These are phyloP conservation scores for Sordariomycetes sp. DNA, from an alignment of 2,329 filamentous ascomycete species.

Conservation along the genomic window DNA sequence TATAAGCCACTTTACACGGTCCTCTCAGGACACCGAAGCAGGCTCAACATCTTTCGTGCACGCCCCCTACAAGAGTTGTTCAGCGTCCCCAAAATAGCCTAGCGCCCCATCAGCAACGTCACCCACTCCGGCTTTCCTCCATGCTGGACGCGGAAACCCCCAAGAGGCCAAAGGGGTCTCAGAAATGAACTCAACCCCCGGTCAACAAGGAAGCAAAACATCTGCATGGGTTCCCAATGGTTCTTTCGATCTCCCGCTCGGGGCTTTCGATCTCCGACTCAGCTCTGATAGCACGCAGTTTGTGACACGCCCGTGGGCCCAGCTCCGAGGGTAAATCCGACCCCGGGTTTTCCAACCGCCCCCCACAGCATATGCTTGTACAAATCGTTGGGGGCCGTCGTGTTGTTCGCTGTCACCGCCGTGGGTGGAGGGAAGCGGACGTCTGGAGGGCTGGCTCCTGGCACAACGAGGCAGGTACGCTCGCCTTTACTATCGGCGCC, in stretches of 20 bases:
- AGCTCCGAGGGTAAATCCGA: slow-evolving; percentile 4
- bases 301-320: background rate
- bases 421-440: slow-evolving; percentile 2
- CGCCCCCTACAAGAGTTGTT: background rate
- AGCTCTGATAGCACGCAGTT: background rate
- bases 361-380: background rate
- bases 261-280: slow-evolving; percentile 3
- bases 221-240: background rate
- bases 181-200: background rate
- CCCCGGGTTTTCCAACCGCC: background rate
- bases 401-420: slow-evolving; percentile 4
- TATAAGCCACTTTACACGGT: background rate
- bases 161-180: too few species aligned
- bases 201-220: background rate
- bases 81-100: background rate
- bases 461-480: background rate
- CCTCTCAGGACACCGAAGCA: background rate
- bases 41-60: slow-evolving; percentile 4
- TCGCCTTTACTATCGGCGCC: background rate
- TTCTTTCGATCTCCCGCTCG: background rate
- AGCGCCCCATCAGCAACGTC: background rate
- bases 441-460: background rate
- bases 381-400: slow-evolving; percentile 1
- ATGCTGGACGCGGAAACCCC: background rate
- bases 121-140: background rate